phyloP scores from a whole-genome alignment of 192 early-diverging fungal genomes.

The Coemansia reversa region DNA sequence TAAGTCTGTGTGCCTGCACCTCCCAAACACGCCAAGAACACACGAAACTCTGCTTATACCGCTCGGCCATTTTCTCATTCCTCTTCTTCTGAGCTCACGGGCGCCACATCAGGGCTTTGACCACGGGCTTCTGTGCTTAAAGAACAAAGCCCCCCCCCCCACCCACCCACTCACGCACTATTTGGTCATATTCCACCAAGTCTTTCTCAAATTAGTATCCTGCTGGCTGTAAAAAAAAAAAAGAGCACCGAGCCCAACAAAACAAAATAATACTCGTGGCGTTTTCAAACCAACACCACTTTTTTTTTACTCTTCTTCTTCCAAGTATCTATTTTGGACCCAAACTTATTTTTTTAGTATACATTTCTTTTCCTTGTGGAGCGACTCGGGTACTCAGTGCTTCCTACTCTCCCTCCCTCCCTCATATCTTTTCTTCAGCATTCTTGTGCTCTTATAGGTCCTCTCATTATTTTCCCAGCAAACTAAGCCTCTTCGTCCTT shows the following conservation, averaged over 20 bases:
- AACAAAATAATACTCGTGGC: not conserved
- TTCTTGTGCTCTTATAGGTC: not conserved
- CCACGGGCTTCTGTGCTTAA: not conserved
- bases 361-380: not conserved
- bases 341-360: not conserved
- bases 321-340: not conserved
- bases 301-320: constrained; percentile 1
- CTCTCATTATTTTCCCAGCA: not conserved
- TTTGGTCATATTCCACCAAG: not conserved
- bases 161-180: too few relatives aligned
- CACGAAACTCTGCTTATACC: not conserved
- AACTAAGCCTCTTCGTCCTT: not conserved
- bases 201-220: not conserved
- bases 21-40: not conserved
- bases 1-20: not conserved
- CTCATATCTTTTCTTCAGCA: not conserved
- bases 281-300: not conserved
- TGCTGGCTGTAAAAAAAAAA: not conserved
- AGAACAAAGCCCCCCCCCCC: too few relatives aligned
- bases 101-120: not conserved
- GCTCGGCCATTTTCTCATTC: not conserved
- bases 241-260: not conserved
- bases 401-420: too few relatives aligned
- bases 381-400: not conserved
- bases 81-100: not conserved